Evolutionary conservation across 306 rosid species (phyloP), one percentile per base, ranked within the genome.

Genomic region (Cicer judaicum): DNA sequence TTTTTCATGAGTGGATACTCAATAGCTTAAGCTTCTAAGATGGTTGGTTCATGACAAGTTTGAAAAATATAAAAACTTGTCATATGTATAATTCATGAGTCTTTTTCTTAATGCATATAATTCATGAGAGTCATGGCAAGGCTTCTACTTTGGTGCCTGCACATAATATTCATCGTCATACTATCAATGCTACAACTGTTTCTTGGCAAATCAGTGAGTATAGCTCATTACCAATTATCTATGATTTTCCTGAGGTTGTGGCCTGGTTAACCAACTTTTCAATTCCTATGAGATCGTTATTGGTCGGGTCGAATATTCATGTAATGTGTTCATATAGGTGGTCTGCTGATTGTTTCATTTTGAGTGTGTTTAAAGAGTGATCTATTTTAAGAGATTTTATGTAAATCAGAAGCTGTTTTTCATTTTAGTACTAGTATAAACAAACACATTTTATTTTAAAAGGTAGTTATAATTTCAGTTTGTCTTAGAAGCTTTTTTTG

Each of bases 131-230:
- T 52, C 8, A 52, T 15, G 59, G 18, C 60, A 53, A 52, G 54
- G 54, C 54, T 18, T 16, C 24, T 16, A 18, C 16, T 5, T 7
- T 53, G 9, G 59, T 15, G 18, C 55, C 13, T 19, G 42, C 8
- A 12, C 60, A 16, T 18, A 54, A 36, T 70, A 24, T 16, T 61
- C 18, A 78, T 48, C 48, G 19, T 62, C 24, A 21, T 36, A 54
- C 52, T 36, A 21, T 75, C 44, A 41, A 48, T 70, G 76, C 48
- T 70, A 54, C 52, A 60, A 59, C 48, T 34, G 49, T 59, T 77
- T 47, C 66, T 36, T 60, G 52, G 69, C 72, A 50, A 44, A 36
- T 47, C 64, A 48, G 8, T 11, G 44, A 59, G 18, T 59, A 39
- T 47, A 56, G 74, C 15, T 77, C 29, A n/a, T n/a, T n/a, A 43